Conservation (phyloP, 1,139 yeast species). For the Suhomyces guaymorum region DNA sequence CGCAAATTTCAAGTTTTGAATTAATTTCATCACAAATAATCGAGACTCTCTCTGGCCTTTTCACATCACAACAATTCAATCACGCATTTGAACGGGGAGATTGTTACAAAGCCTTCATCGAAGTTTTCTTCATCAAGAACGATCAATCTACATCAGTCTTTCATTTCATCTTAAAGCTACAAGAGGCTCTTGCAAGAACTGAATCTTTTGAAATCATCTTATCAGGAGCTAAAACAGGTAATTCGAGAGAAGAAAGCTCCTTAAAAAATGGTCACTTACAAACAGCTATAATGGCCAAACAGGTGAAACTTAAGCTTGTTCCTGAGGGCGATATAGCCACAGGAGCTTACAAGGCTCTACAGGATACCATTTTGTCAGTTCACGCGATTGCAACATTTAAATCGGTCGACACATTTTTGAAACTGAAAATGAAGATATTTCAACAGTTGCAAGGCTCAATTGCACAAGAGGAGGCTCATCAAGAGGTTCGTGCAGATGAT, state of each 20-base stretch:
- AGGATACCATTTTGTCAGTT: constrained; percentile 60
- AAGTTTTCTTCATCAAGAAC: constrained; percentile 39
- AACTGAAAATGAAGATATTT: constrained; percentile 30
- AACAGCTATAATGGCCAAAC: constrained; percentile 71
- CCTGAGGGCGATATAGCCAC: constrained; percentile 28
- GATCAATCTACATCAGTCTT: constrained; percentile 38
- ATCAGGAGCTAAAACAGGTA: constrained; percentile 37
- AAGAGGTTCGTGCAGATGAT: no score
- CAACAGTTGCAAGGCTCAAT: constrained; percentile 20
- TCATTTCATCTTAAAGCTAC: constrained; percentile 55
- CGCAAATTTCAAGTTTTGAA: constrained; percentile 68
- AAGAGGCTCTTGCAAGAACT: constrained; percentile 71
- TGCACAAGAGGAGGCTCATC: no score
- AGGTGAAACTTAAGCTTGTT: constrained; percentile 58
- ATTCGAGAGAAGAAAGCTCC: constrained; percentile 2
- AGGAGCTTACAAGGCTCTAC: constrained; percentile 32
- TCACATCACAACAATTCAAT: constrained; percentile 31
- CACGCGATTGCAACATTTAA: constrained; percentile 88
- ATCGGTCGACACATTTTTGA: constrained; percentile 66
- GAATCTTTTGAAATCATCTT: constrained; percentile 76
- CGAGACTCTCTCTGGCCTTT: constrained; percentile 43
- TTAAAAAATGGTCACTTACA: constrained; percentile 21
- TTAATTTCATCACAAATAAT: constrained; percentile 69
- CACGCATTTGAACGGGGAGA: constrained; percentile 23
- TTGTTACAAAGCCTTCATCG: constrained; percentile 49